A percentile compares a stretch with the other conserved stretches of the same genome.
phyloP scores from a whole-genome alignment of 2,329 filamentous ascomycete genomes.

The Colletotrichum orchidophilum region DNA sequence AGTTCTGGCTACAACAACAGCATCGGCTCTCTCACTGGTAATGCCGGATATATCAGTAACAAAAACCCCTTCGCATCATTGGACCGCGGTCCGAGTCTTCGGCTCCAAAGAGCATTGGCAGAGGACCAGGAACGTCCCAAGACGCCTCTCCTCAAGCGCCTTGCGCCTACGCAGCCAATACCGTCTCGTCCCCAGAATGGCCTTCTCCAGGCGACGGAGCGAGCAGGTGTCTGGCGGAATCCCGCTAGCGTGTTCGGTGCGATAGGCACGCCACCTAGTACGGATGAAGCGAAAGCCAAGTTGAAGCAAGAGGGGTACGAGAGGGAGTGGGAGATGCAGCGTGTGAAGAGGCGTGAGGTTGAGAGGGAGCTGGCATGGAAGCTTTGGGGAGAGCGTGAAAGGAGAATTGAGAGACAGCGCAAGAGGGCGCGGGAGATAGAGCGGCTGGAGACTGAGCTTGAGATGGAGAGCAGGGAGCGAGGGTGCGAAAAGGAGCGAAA shows the following conservation, averaged over 20 bases:
- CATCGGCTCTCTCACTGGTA: too few relatives aligned
- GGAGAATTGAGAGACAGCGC: neutral
- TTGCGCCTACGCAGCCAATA: neutral
- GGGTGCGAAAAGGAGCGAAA: too few relatives aligned
- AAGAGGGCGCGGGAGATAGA: too few relatives aligned
- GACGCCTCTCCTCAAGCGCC: neutral
- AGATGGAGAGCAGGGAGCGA: too few relatives aligned
- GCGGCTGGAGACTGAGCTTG: too few relatives aligned
- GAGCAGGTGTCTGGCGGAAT: neutral
- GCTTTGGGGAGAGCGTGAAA: neutral
- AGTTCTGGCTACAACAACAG: too few relatives aligned
- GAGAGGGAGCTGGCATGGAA: neutral
- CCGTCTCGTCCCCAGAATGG: neutral
- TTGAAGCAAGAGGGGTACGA: neutral
- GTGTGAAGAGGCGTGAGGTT: too few relatives aligned
- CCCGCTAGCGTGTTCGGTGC: too few relatives aligned
- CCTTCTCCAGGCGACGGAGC: neutral
- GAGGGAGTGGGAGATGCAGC: neutral
- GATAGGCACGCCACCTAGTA: neutral
- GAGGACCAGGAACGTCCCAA: neutral
- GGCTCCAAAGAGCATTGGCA: neutral
- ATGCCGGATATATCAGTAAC: too few relatives aligned
- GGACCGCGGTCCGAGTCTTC: neutral
- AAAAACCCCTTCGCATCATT: too few relatives aligned
- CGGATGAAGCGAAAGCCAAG: neutral